Conservation (phyloP, 1,284 basidiomycete species). For the Ganoderma lucidum region DNA sequence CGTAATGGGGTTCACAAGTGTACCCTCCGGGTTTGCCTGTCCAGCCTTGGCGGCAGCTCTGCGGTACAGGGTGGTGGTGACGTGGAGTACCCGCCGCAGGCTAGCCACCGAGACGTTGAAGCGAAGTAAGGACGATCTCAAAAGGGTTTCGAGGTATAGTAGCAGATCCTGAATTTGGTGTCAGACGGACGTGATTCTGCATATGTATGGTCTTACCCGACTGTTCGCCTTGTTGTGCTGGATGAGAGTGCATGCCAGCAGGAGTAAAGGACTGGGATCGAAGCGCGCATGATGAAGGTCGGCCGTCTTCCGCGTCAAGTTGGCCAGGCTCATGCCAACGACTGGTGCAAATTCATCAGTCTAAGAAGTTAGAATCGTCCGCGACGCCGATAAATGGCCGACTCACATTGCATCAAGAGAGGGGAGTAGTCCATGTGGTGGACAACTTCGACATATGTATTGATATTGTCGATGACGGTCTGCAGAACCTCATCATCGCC, state of each 20-base stretch:
- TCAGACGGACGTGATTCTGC: not conserved
- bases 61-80: constrained; percentile 52
- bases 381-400: constrained; percentile 11
- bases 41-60: constrained; percentile 30
- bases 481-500: constrained; percentile 58
- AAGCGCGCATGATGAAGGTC: constrained; percentile 56
- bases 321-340: constrained; percentile 59
- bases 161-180: constrained; percentile 59
- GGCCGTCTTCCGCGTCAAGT: constrained; percentile 60
- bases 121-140: constrained; percentile 60
- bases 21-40: constrained; percentile 37
- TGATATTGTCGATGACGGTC: constrained; percentile 61
- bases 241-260: constrained; percentile 58
- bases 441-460: constrained; percentile 59
- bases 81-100: constrained; percentile 59
- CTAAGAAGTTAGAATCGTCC: not conserved
- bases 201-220: constrained; percentile 50
- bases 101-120: constrained; percentile 54
- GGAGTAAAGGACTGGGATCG: constrained; percentile 63
- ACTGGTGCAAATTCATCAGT: constrained; percentile 45
- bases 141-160: constrained; percentile 59
- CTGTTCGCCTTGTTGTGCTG: constrained; percentile 67
- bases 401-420: constrained; percentile 63
- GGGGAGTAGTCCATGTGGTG: constrained; percentile 58
- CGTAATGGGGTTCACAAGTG: constrained; percentile 50